Conservation (phyloP, 108 stramenopile species). For the Seminavis robusta region DNA sequence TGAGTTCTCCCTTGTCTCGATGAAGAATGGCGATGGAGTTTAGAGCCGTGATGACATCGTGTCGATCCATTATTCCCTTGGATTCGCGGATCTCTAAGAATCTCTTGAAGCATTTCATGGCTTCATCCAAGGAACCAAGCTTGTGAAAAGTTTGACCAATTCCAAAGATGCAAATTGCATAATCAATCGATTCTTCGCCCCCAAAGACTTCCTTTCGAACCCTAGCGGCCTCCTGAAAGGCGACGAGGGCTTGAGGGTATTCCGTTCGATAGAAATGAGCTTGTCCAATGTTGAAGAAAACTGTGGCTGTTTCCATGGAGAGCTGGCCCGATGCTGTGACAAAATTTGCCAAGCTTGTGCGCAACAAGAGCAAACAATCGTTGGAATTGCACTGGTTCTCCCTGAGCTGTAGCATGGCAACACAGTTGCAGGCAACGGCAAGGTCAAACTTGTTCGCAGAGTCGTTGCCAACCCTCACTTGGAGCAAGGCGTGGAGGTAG, state of each 20-base stretch:
- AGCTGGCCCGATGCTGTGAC: conserved; percentile 4
- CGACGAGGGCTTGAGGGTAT: conserved; percentile 39
- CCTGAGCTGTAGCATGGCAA: conserved; percentile 38
- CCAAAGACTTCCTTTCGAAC: conserved; percentile 43
- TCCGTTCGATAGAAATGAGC: conserved; percentile 46
- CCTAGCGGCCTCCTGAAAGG: conserved; percentile 40
- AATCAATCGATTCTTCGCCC: too few relatives aligned
- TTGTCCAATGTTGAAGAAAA: conserved; percentile 67
- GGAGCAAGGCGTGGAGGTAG: conserved; percentile 15
- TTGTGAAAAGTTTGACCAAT: conserved; percentile 66
- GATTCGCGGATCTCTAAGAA: conserved; percentile 55
- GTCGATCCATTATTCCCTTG: too few relatives aligned
- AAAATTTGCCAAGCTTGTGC: conserved; percentile 26
- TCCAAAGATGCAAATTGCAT: conserved; percentile 65
- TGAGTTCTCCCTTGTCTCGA: conserved; percentile 37
- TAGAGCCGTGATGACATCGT: too few relatives aligned
- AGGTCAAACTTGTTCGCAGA: conserved; percentile 7
- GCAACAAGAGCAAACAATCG: conserved; percentile 28
- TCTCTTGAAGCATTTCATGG: conserved; percentile 43
- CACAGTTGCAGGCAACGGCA: conserved; percentile 30
- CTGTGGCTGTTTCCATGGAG: conserved; percentile 34
- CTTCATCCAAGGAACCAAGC: conserved; percentile 31
- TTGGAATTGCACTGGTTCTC: conserved; percentile 15
- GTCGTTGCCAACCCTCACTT: not conserved
- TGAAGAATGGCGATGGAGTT: conserved; percentile 53